A percentile compares a stretch with the other conserved stretches of the same genome.
phyloP scores from a whole-genome alignment of 2,329 filamentous ascomycete species.

The Sclerotinia sclerotiorum region DNA sequence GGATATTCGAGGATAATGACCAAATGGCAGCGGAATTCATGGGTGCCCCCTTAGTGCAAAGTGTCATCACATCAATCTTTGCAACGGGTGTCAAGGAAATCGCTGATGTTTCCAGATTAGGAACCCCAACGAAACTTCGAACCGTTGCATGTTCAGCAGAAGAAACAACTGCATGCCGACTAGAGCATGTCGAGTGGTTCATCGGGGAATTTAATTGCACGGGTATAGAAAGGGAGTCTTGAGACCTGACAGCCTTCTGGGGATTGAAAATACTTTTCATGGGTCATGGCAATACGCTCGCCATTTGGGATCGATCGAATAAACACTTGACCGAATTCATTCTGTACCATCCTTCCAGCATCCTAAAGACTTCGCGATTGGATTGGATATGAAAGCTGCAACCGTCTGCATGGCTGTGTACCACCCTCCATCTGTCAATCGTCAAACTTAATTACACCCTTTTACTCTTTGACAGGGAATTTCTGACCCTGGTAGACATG shows the following conservation, averaged over 20 bases:
- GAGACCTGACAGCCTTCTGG: not conserved
- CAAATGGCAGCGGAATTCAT: constrained; percentile 21
- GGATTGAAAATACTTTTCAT: not conserved
- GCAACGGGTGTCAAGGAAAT: constrained; percentile 23
- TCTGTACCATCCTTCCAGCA: not conserved
- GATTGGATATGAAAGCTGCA: constrained; percentile 6
- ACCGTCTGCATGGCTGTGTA: not conserved
- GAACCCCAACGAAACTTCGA: constrained; percentile 18
- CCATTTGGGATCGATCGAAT: not conserved
- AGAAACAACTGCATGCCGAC: constrained; percentile 5
- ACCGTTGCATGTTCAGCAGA: constrained; percentile 6
- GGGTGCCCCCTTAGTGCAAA: constrained; percentile 12
- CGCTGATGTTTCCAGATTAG: constrained; percentile 20
- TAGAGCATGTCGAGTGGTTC: constrained; percentile 5
- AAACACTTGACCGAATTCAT: not conserved
- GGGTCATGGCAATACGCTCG: not conserved
- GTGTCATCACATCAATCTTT: constrained; percentile 22
- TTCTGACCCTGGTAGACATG: not conserved
- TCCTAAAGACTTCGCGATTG: constrained; percentile 3
- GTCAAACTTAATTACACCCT: not conserved
- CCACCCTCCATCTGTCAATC: constrained; percentile 11
- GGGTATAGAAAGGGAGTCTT: not conserved
- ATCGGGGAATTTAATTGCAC: constrained; percentile 11
- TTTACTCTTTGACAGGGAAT: constrained; percentile 4
- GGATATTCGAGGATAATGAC: constrained; percentile 16